A percentile compares a stretch with the other conserved stretches of the same genome.
Evolutionary conservation across 148 eudicot genomes (phyloP).

Genomic region (Gaultheria prostrata): DNA sequence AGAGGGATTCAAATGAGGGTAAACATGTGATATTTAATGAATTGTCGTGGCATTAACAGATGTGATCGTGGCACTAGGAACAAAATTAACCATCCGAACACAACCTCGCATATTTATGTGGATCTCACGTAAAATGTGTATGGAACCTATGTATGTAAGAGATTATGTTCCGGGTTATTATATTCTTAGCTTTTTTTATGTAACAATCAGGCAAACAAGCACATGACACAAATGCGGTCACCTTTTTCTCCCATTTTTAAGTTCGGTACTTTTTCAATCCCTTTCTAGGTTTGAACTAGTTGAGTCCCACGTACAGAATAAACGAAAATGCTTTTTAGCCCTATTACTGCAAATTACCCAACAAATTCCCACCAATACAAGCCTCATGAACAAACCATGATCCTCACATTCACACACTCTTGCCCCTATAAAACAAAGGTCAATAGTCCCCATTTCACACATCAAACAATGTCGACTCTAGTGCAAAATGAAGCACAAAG

Average conservation of each 20-base stretch:
- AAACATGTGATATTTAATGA: no score
- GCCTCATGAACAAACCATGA: conserved; percentile 19
- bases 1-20: no score
- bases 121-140: no score
- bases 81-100: no score
- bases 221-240: neutral
- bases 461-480: conserved; percentile 35
- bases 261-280: neutral
- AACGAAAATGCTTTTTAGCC: neutral
- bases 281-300: neutral
- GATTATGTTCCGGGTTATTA: no score
- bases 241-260: neutral
- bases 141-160: no score
- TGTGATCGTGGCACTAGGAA: no score
- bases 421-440: conserved; percentile 9
- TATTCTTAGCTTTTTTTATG: no score
- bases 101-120: no score
- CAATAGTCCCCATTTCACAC: neutral
- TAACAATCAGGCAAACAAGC: neutral
- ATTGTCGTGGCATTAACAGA: no score
- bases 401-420: neutral
- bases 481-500: conserved; percentile 15
- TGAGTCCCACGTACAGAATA: neutral
- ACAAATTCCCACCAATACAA: conserved; percentile 25
- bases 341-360: conserved; percentile 21